Percentiles rank a stretch among this genome's conserved stretches.
Conservation (phyloP, 2,329 filamentous ascomycete species). For the Alternaria sp. region DNA sequence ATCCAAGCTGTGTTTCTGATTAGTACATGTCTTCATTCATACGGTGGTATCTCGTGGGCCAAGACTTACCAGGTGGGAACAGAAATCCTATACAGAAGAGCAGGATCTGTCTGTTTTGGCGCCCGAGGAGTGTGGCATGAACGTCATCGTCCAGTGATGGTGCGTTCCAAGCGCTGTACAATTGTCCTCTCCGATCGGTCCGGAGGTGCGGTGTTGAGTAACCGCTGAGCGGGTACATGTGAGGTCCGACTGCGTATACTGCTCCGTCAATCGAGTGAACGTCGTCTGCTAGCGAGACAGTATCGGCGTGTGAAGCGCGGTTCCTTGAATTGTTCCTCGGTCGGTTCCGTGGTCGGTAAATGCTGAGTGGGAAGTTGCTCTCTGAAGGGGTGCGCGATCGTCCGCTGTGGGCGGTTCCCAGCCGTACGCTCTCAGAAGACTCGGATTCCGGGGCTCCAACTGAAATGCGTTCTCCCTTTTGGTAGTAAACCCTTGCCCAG, state of each 20-base stretch:
- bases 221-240: conserved; percentile 33
- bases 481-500: conserved; percentile 50
- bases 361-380: conserved; percentile 44
- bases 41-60: conserved; percentile 12
- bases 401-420: conserved; percentile 45
- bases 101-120: conserved; percentile 75
- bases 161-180: conserved; percentile 71
- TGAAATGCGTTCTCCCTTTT: conserved; percentile 44
- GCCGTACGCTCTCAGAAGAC: conserved; percentile 37
- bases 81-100: conserved; percentile 80
- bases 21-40: conserved; percentile 21
- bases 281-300: conserved; percentile 37
- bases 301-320: conserved; percentile 37
- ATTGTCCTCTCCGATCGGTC: conserved; percentile 51
- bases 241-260: conserved; percentile 34
- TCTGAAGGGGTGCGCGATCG: conserved; percentile 47
- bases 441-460: conserved; percentile 44
- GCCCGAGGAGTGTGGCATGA: conserved; percentile 66
- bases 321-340: conserved; percentile 47
- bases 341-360: conserved; percentile 48
- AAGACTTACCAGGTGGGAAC: conserved; percentile 64
- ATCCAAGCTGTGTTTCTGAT: conserved; percentile 69
- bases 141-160: conserved; percentile 71
- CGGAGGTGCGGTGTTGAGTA: conserved; percentile 47
- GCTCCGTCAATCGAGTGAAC: conserved; percentile 36